Evolutionary conservation across 2,329 filamentous ascomycete species (phyloP), one percentile per base, ranked within the genome.

Genomic region (Pseudogymnoascus destructans): DNA sequence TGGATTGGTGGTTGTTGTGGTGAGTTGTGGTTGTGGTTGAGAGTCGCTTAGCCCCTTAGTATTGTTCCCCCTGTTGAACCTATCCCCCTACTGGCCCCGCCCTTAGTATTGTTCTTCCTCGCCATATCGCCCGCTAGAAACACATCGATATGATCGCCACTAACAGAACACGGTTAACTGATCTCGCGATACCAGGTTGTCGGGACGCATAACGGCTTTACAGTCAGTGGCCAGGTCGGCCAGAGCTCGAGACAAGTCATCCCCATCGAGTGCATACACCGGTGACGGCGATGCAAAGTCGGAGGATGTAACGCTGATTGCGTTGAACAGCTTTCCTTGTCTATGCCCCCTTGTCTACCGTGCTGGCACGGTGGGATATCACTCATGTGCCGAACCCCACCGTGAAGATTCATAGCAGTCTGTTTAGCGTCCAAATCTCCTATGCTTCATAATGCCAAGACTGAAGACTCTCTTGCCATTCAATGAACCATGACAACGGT

Each of bases 21-120:
- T 42, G 27, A 33, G 2, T 15, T 13, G 38, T 42, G 38, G 19
- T 46, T 15, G 42, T 49, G 42, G 42, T 52, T 52, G 46, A 52
- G 46, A 52, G 8, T 52, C 46, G 46, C 46, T 52, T 52, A 52
- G n/a, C 25, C 46, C 25, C 46, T 52, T 52, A 52, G 46, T 52
- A 52, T 52, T 52, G 46, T 52, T 52, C 25, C 46, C 46, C 25
- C n/a, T 52, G 46, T 15, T 19, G 19, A 2, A 32, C 23, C 9
- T 17, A 30, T 19, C 21, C 46, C 23, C 42, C 23, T 17, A 30
- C 42, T 30, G 19, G 17, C n/a, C 42, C 23, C 25, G 25, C 3
- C 9, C 9, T 30, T 52, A 52, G 25, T 52, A 52, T 52, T 52
- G 46, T 30, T 30, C 9, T 13, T 15, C 46, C 11, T 19, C 15